Conservation (phyloP, 2,329 filamentous ascomycete genomes). For the Aspergillus neoniger region DNA sequence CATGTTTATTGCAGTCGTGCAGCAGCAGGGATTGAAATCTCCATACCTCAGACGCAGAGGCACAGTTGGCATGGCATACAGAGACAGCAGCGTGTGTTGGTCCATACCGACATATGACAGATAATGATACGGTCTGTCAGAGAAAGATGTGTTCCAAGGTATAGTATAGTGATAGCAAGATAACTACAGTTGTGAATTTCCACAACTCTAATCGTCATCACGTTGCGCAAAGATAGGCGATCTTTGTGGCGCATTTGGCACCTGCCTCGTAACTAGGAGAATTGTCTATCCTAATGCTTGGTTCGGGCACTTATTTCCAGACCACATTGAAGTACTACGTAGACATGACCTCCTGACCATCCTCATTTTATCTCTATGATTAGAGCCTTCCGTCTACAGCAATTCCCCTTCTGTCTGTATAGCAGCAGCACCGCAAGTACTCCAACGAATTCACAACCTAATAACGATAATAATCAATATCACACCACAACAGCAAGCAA, state of each 20-base stretch:
- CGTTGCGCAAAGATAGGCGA: not conserved
- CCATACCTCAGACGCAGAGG: not conserved
- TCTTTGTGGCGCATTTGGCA: conserved; percentile 3
- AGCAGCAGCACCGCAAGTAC: not conserved
- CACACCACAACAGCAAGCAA: too few species aligned
- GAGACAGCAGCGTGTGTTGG: not conserved
- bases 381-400: not conserved
- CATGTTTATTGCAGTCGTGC: conserved; percentile 3
- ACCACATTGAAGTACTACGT: not conserved
- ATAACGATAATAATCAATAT: too few species aligned
- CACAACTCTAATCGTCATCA: not conserved
- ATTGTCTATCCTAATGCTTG: not conserved
- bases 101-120: not conserved
- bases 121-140: not conserved
- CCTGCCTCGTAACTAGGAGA: not conserved
- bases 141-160: not conserved
- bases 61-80: not conserved
- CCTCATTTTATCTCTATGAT: not conserved
- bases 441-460: too few species aligned
- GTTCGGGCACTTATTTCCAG: not conserved
- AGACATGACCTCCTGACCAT: not conserved
- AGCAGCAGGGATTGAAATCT: not conserved
- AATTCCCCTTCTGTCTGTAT: too few species aligned
- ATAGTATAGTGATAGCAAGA: not conserved
- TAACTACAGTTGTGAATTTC: not conserved